These are phyloP conservation scores for Heliosperma pusillum DNA, from an alignment of 148 eudicot species.

Conservation along the genomic window DNA sequence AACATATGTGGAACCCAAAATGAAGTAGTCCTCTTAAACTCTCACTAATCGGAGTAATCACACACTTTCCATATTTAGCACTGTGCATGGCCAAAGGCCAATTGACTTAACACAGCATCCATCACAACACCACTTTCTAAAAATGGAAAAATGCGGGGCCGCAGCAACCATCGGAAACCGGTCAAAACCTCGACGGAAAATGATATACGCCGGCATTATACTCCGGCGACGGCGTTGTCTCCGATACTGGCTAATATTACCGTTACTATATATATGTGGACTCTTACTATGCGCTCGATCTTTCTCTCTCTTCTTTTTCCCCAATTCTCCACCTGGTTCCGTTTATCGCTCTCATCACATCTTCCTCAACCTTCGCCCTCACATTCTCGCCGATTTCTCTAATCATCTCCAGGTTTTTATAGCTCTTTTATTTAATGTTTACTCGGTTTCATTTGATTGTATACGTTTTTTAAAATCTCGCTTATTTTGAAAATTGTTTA, in stretches of 20 bases:
- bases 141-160: slow-evolving; percentile 8
- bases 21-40: not conserved
- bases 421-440: not conserved
- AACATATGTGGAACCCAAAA: not conserved
- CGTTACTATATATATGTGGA: slow-evolving; percentile 49
- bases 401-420: slow-evolving; percentile 43
- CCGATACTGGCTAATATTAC: slow-evolving; percentile 47
- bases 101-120: not conserved
- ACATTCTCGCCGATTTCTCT: slow-evolving; percentile 43
- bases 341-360: slow-evolving; percentile 54
- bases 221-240: slow-evolving; percentile 35
- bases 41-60: not conserved
- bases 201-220: slow-evolving; percentile 27
- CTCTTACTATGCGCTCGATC: slow-evolving; percentile 49
- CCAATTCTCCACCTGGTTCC: slow-evolving; percentile 54
- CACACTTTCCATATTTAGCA: not conserved
- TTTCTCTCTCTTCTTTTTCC: slow-evolving; percentile 42
- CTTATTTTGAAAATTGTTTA: too few relatives aligned
- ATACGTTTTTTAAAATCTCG: too few relatives aligned
- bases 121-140: not conserved
- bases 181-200: slow-evolving; percentile 33
- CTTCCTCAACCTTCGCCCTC: slow-evolving; percentile 48
- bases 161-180: slow-evolving; percentile 16
- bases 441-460: too few relatives aligned
- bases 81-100: not conserved